These are phyloP conservation scores for Daldinia childiae DNA, from an alignment of 495 filamentous ascomycete genomes.

Conservation along the genomic window DNA sequence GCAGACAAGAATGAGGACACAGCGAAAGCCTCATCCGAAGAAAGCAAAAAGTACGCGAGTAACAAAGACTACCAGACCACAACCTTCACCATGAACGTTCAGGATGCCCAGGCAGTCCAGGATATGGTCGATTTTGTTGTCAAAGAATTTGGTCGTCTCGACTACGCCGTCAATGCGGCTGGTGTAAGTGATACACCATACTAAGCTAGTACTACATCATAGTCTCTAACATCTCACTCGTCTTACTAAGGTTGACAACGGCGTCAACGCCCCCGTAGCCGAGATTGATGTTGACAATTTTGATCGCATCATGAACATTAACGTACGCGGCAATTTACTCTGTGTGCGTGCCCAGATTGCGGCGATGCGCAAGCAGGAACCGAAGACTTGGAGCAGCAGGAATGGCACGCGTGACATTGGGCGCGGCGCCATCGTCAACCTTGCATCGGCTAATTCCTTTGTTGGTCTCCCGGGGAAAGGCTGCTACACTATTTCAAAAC, in stretches of 20 bases:
- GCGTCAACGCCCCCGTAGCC: background rate
- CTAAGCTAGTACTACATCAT: background rate
- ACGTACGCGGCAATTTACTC: background rate
- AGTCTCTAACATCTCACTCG: background rate
- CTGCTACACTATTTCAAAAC: background rate
- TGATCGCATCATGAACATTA: background rate
- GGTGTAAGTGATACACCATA: background rate
- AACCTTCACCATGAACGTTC: background rate
- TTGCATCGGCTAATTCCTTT: background rate
- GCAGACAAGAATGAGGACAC: slow-evolving; percentile 40
- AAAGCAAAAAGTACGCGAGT: slow-evolving; percentile 41
- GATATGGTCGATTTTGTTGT: background rate
- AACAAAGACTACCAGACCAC: slow-evolving; percentile 28
- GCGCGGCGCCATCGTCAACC: background rate
- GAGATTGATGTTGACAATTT: background rate
- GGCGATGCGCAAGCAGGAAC: background rate
- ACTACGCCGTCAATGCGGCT: background rate
- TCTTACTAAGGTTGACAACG: background rate
- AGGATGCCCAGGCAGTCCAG: background rate
- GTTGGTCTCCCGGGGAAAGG: background rate
- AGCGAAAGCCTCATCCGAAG: slow-evolving; percentile 33
- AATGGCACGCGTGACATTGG: background rate
- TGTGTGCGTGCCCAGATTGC: background rate
- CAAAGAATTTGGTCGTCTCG: background rate
- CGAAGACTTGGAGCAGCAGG: background rate